Conservation (phyloP, 495 filamentous ascomycete species). For the Symbiotaphrina buchneri region DNA sequence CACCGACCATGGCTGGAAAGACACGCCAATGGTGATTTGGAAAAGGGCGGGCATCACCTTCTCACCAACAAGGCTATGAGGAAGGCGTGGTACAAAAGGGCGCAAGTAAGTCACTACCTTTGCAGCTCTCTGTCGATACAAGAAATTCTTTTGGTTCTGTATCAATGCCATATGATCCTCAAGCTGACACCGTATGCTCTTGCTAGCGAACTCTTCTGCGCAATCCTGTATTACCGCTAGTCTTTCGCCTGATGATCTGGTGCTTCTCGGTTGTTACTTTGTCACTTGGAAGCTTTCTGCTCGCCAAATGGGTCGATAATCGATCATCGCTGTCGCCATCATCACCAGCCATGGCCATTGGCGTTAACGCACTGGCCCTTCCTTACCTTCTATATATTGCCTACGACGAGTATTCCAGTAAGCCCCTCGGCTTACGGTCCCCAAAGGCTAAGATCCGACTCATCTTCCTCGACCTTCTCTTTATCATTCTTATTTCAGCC, state of each 20-base stretch:
- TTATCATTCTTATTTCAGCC: constrained; percentile 88
- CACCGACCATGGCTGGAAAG: constrained; percentile 31
- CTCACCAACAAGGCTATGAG: constrained; percentile 14
- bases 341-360: constrained; percentile 72
- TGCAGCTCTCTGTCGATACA: no score
- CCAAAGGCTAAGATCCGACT: constrained; percentile 68
- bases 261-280: constrained; percentile 63
- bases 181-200: background rate
- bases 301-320: no score
- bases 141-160: no score
- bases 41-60: constrained; percentile 20
- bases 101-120: constrained; percentile 14
- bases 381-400: constrained; percentile 85
- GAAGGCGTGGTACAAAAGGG: constrained; percentile 29
- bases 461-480: constrained; percentile 76
- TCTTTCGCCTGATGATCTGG: constrained; percentile 64
- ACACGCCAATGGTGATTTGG: constrained; percentile 20
- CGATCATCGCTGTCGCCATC: no score
- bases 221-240: constrained; percentile 68
- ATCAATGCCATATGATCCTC: background rate
- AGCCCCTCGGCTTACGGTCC: constrained; percentile 70
- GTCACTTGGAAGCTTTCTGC: constrained; percentile 48
- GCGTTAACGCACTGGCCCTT: constrained; percentile 72
- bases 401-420: constrained; percentile 87
- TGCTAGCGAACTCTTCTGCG: constrained; percentile 20